These are phyloP conservation scores for Paragyromitra xinjiangensis DNA, from an alignment of 495 filamentous ascomycete species.

Conservation along the genomic window DNA sequence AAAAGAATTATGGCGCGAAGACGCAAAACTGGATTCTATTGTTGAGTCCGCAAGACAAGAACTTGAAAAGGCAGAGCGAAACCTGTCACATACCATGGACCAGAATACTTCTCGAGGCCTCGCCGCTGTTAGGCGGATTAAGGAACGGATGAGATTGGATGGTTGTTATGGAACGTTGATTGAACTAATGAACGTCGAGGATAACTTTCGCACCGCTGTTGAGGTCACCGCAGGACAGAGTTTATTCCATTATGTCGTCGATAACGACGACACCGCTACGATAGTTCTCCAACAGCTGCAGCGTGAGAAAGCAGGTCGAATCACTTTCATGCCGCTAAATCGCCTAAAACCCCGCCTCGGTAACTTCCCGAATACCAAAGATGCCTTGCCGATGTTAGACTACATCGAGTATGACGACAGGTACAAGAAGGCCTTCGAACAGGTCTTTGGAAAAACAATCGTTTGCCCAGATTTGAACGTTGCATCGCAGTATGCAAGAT, in stretches of 20 bases:
- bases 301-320: conserved; percentile 79
- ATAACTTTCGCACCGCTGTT: conserved; percentile 87
- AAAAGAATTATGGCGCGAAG: conserved; percentile 90
- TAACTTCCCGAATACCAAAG: conserved; percentile 83
- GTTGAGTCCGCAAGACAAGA: conserved; percentile 78
- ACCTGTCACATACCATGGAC: conserved; percentile 86
- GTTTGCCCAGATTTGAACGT: conserved; percentile 89
- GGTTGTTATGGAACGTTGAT: conserved; percentile 94
- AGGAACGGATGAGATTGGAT: conserved; percentile 75
- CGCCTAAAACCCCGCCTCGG: conserved; percentile 71
- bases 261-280: conserved; percentile 87
- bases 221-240: conserved; percentile 93
- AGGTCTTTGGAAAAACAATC: conserved; percentile 95
- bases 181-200: conserved; percentile 84
- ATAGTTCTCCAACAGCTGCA: conserved; percentile 80
- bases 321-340: conserved; percentile 95
- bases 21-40: conserved; percentile 81
- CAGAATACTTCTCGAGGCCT: conserved; percentile 83
- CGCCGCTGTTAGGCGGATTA: conserved; percentile 79
- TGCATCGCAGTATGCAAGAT: conserved; percentile 86
- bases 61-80: conserved; percentile 76
- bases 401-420: conserved; percentile 80
- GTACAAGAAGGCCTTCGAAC: conserved; percentile 86
- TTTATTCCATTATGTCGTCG: conserved; percentile 96
- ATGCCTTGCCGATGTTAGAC: conserved; percentile 84